Evolutionary conservation across 2,329 filamentous ascomycete species (phyloP).

Genomic region (Fusarium tjaetaba): DNA sequence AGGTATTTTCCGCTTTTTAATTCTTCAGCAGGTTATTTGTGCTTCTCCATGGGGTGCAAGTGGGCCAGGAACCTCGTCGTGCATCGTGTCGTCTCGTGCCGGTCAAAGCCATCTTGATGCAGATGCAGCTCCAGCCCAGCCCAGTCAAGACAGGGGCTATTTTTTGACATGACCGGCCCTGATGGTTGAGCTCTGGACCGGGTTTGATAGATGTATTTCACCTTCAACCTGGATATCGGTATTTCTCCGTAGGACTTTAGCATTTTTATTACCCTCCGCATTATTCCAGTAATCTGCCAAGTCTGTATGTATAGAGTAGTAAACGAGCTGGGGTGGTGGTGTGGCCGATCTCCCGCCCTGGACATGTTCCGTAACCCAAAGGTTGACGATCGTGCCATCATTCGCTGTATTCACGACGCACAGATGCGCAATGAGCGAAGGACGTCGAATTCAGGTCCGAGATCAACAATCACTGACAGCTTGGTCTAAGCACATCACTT

Average conservation of each 20-base stretch:
- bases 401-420: not conserved
- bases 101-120: slow-evolving; percentile 30
- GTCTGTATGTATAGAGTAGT: not conserved
- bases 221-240: not conserved
- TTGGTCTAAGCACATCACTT: not conserved
- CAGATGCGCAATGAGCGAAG: not conserved
- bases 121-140: not conserved
- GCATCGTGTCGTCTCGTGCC: slow-evolving; percentile 29
- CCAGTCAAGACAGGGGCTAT: slow-evolving; percentile 15
- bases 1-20: not conserved
- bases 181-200: slow-evolving; percentile 31
- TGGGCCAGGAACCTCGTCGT: slow-evolving; percentile 21
- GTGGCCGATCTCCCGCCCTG: slow-evolving; percentile 31
- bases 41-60: slow-evolving; percentile 35
- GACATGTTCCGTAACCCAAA: slow-evolving; percentile 1
- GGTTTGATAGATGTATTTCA: slow-evolving; percentile 13
- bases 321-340: not conserved
- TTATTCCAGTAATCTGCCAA: slow-evolving; percentile 2
- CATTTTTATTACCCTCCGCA: not conserved
- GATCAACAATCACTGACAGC: not conserved
- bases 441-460: not conserved
- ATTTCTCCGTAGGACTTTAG: not conserved
- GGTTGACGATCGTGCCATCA: not conserved
- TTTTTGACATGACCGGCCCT: slow-evolving; percentile 27
- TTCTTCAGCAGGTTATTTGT: slow-evolving; percentile 3